Percentiles rank a stretch among this genome's conserved stretches.
phyloP scores from a whole-genome alignment of 768 basidiomycete species.

The Xerocomellus chrysenteron region DNA sequence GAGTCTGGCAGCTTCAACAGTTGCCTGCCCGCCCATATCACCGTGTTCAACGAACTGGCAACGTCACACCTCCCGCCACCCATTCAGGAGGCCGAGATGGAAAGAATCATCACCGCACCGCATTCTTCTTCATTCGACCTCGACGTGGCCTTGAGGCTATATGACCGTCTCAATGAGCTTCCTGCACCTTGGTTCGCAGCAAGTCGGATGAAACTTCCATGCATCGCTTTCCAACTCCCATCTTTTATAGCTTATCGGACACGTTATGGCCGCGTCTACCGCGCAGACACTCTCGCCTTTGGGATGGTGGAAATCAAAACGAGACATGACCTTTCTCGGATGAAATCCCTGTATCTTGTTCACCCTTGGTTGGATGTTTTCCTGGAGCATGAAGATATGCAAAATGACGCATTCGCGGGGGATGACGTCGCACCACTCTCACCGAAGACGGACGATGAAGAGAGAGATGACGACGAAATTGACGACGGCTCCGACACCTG shows the following conservation, averaged over 20 bases:
- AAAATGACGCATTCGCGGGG: background rate
- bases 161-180: background rate
- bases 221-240: constrained; percentile 1
- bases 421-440: background rate
- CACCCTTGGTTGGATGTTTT: constrained; percentile 3
- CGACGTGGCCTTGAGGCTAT: background rate
- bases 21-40: background rate
- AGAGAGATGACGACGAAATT: background rate
- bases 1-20: background rate
- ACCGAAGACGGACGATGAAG: background rate
- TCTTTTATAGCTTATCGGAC: background rate
- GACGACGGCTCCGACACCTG: too few relatives aligned
- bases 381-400: background rate
- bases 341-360: background rate
- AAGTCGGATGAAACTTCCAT: constrained; percentile 6
- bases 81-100: background rate
- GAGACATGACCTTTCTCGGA: background rate
- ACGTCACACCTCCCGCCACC: background rate
- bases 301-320: background rate
- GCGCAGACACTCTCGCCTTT: background rate
- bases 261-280: background rate
- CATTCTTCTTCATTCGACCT: background rate
- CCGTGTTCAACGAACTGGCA: background rate
- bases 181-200: background rate
- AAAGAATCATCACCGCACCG: background rate